Percentiles rank a stretch among this genome's conserved stretches.
Conservation (phyloP, 169 alveolate genomes). For the Fabrea salina region DNA sequence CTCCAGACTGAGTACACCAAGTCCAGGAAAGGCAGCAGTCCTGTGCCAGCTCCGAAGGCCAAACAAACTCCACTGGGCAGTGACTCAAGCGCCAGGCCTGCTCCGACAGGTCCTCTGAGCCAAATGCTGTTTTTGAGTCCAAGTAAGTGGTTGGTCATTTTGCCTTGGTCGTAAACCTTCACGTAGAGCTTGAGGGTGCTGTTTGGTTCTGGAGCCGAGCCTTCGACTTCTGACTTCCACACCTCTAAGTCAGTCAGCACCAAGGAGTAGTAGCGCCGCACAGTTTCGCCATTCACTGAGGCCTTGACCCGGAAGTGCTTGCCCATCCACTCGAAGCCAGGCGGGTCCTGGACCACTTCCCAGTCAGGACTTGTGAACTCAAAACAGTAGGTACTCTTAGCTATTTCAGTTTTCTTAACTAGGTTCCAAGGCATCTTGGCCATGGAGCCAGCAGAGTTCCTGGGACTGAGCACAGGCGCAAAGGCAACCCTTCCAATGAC, state of each 20-base stretch:
- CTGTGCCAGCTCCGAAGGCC: constrained; percentile 58
- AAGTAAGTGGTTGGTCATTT: not conserved
- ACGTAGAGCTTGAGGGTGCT: not conserved
- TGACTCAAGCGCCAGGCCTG: constrained; percentile 32
- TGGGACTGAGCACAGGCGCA: not conserved
- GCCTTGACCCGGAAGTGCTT: not conserved
- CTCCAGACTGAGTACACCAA: constrained; percentile 30
- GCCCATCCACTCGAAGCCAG: constrained; percentile 16
- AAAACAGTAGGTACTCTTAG: not conserved
- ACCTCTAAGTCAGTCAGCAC: not conserved
- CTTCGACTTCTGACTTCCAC: not conserved
- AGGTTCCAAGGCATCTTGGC: constrained; percentile 19
- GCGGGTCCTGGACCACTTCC: not conserved
- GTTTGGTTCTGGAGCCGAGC: too few relatives aligned
- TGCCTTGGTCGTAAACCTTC: not conserved
- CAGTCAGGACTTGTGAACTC: not conserved
- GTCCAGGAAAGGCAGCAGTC: constrained; percentile 49
- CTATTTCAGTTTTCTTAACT: not conserved
- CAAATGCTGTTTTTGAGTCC: not conserved
- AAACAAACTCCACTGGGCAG: constrained; percentile 30
- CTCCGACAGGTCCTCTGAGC: constrained; percentile 53
- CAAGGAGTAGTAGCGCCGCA: not conserved
- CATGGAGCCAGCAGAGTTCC: not conserved
- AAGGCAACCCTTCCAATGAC: not conserved
- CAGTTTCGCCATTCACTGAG: not conserved